Evolutionary conservation across 345 rosid species (phyloP), one percentile per base, ranked within the genome.

Genomic region (Bruguiera sexangula): DNA sequence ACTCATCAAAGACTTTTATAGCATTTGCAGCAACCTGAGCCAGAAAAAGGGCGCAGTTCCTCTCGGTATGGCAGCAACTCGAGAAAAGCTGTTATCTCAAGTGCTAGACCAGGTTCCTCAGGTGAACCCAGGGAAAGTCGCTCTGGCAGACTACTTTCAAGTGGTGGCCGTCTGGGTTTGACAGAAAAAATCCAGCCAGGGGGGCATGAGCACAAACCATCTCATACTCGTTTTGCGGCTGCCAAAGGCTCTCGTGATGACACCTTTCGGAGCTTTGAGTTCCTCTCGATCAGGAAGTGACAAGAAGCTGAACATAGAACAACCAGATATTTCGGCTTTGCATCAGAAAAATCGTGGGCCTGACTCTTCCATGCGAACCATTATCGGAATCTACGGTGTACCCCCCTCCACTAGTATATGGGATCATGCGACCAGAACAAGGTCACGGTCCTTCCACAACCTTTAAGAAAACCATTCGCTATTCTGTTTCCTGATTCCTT

Each of bases 251-350:
- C 83, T 36, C 90, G 86, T 13, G 91, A 88, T 70, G 98, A 92
- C 34, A 67, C 90, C 55, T 77, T 88, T 18, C 70, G 85, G 73
- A 90, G 89, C 88, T 87, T 95, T 4, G 98, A 95, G 79, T 85
- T 88, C 60, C 85, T 95, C 51, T 77, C 94, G 56, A 78, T 90
- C 52, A 64, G 76, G 48, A 73, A 73, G 59, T 69, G 61, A 77
- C 19, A 67, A 66, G 37, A 60, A 34, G 46, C 21, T 29, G 57
- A 58, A 22, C 21, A 13, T n/a, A 29, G 62, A 30, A 50, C 29
- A 65, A 56, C 4, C 13, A 62, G 52, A 46, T 50, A 21, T 8
- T 16, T 51, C 22, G 68, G 60, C 26, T 20, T 21, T 39, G 57
- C 62, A 59, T 57, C 59, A 1, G 11, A 63, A 37, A 53, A 68